phyloP scores from a whole-genome alignment of 176 grass and related monocot genomes.

The Alopecurus myosuroides region DNA sequence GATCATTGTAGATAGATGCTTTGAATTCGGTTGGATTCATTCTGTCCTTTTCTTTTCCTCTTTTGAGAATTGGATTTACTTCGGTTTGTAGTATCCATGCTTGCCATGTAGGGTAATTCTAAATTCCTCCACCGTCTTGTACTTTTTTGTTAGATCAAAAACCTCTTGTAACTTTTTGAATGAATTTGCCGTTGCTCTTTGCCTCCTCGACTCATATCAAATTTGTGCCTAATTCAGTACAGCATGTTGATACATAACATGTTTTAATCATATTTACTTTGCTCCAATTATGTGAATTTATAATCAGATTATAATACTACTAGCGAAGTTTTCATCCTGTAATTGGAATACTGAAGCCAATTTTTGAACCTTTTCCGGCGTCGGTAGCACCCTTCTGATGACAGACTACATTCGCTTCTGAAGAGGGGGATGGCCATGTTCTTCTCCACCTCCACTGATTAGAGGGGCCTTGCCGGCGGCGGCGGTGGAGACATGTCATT shows the following conservation, averaged over 20 bases:
- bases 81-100: background rate
- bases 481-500: constrained; percentile 34
- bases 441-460: constrained; percentile 55
- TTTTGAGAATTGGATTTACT: background rate
- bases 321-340: background rate
- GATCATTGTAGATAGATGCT: constrained; percentile 28
- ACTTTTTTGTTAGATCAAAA: background rate
- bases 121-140: background rate
- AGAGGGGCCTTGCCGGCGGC: constrained; percentile 39
- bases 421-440: constrained; percentile 71
- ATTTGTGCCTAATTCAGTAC: background rate
- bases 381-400: constrained; percentile 22
- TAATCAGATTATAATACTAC: background rate
- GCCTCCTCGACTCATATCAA: background rate
- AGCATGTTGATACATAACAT: background rate
- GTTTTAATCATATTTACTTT: background rate
- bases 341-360: background rate
- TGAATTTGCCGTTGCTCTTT: constrained; percentile 7
- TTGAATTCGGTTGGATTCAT: constrained; percentile 10
- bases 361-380: background rate
- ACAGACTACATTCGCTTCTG: constrained; percentile 17
- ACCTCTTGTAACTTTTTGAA: background rate
- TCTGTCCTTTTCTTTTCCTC: background rate
- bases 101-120: background rate
- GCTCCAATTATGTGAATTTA: background rate